Percentiles rank a stretch among this genome's conserved stretches.
phyloP scores from a whole-genome alignment of 1,139 yeast species.

The Scheffersomyces parashehatae region DNA sequence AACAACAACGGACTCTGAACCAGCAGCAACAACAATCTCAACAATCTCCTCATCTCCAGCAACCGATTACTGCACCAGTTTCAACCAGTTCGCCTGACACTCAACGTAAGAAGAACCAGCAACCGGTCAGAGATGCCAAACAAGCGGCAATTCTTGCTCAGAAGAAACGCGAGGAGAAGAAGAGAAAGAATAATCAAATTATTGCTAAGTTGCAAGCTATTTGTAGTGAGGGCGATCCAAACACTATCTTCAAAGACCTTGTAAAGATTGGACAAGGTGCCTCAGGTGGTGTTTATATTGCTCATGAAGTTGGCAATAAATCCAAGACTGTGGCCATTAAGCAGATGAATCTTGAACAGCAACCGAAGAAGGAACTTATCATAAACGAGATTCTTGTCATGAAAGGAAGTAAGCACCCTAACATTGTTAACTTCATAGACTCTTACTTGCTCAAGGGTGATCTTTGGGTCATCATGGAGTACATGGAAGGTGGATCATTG shows the following conservation, averaged over 20 bases:
- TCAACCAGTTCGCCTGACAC: conserved; percentile 3
- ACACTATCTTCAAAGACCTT: conserved; percentile 62
- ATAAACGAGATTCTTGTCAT: conserved; percentile 89
- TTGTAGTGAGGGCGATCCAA: conserved; percentile 90
- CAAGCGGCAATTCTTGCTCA: conserved; percentile 60
- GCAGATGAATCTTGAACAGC: conserved; percentile 90
- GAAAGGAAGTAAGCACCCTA: conserved; percentile 88
- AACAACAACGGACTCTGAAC: neutral
- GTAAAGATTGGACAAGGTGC: conserved; percentile 97
- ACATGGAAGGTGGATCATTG: conserved; percentile 96
- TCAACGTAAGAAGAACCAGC: conserved; percentile 20
- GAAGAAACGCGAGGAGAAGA: conserved; percentile 75
- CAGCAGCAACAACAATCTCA: conserved; percentile 2
- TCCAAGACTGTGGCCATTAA: conserved; percentile 83
- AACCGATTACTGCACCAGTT: conserved; percentile 1
- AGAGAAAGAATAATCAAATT: conserved; percentile 66
- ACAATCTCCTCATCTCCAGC: conserved; percentile 2
- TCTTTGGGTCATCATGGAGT: conserved; percentile 97
- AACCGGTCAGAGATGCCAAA: conserved; percentile 54
- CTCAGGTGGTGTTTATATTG: conserved; percentile 95
- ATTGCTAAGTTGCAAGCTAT: conserved; percentile 71
- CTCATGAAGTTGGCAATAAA: conserved; percentile 60
- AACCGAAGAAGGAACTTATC: conserved; percentile 93
- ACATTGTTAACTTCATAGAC: conserved; percentile 89
- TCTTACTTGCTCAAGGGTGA: conserved; percentile 74